Evolutionary conservation across 2,329 filamentous ascomycete genomes (phyloP), one percentile per base, ranked within the genome.

Genomic region (Pestalotiopsis sp.): DNA sequence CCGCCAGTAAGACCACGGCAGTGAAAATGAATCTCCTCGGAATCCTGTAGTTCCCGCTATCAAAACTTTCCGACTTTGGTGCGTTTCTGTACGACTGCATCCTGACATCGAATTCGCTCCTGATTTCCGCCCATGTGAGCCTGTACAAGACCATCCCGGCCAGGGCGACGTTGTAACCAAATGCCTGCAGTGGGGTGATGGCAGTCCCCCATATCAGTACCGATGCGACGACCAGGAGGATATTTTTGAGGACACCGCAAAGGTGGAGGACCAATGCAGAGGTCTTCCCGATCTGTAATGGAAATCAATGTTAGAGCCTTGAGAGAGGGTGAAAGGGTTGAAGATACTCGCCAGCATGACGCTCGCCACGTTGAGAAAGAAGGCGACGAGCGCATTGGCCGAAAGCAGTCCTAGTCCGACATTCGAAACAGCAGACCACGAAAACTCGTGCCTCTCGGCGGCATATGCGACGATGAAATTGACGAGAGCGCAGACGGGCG

Each of bases 181-280:
- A 85, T 75, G 90, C 88, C 81, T 97, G 93, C 67, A 94, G 85
- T 27, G 82, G 77, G 23, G 90, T 86, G 76, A 96, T 91, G 39
- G 88, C 86, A 68, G 93, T 93, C 73, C 87, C 84, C 91, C 93
- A 96, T 78, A 95, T 90, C 76, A 93, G 79, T 81, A 96, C 92
- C 66, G 92, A 94, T 69, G 90, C 87, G 70, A 87, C 84, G 72
- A 97, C 93, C 67, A 97, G 90, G 69, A 97, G 88, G 70, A 97
- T 95, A 80, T 94, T 93, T 82, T 97, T 97, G 76, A 96, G 88
- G 72, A 97, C 93, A 79, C 94, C 93, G 69, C 91, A 94, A 27
- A 97, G 88, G 41, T 93, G 94, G 82, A 97, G 92, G 75, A 95
- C 93, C 65, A 97, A 88, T 68, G 92, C 92, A 2, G 93, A 97